These are phyloP conservation scores for Fusarium coffeatum DNA, from an alignment of 2,329 filamentous ascomycete species.

Conservation along the genomic window DNA sequence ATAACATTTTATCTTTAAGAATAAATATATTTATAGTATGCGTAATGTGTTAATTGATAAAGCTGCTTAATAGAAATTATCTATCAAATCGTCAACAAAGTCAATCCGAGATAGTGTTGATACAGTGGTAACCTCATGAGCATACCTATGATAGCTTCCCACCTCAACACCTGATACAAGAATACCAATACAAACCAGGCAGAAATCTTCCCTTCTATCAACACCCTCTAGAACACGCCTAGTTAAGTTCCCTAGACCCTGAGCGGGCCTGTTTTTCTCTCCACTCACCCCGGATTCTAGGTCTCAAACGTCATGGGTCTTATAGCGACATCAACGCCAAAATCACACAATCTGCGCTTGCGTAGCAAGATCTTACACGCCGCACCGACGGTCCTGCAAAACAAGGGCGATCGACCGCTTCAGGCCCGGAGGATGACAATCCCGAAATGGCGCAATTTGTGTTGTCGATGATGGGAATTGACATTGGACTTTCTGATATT, in stretches of 20 bases:
- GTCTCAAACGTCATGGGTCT: slow-evolving; percentile 33
- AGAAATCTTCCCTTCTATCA: slow-evolving; percentile 15
- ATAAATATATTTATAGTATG: neutral
- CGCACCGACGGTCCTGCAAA: neutral
- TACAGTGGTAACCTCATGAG: neutral
- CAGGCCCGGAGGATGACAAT: slow-evolving; percentile 28
- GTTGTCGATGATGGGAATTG: neutral
- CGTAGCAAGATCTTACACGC: slow-evolving; percentile 10
- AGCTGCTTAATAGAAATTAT: neutral
- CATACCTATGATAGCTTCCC: neutral
- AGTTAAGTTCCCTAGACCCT: slow-evolving; percentile 7
- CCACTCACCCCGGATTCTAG: slow-evolving; percentile 39
- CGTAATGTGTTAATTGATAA: neutral
- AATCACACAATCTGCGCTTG: slow-evolving; percentile 44
- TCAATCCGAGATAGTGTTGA: neutral
- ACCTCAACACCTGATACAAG: slow-evolving; percentile 3
- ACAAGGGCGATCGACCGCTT: slow-evolving; percentile 38
- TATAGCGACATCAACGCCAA: slow-evolving; percentile 43
- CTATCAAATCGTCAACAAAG: neutral
- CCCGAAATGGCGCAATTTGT: slow-evolving; percentile 9
- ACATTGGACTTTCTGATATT: neutral
- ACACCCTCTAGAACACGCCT: slow-evolving; percentile 22
- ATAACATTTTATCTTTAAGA: neutral
- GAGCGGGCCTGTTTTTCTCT: slow-evolving; percentile 16
- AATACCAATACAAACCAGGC: slow-evolving; percentile 5